Evolutionary conservation across 2,329 filamentous ascomycete genomes (phyloP), one percentile per base, ranked within the genome.

Genomic region (Colletotrichum magnum): DNA sequence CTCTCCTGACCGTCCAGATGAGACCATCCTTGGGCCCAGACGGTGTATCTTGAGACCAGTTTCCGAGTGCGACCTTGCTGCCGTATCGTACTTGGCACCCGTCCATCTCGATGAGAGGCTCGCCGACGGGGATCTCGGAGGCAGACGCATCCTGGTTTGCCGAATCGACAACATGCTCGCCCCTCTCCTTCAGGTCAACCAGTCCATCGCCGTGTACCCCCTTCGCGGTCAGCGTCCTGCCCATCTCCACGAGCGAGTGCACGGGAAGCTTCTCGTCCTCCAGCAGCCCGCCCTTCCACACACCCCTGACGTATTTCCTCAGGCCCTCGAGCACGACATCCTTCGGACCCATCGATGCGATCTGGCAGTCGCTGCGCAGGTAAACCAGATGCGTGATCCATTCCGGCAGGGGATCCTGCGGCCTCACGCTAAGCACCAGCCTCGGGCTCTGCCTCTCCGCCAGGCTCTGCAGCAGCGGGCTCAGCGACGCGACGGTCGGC

Each of bases 351-450:
- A 92, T 88, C 1, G 87, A 84, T 1, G 87, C 85, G 15, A 97
- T 81, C 71, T 90, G 86, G 64, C 92, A 89, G 72, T 92, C 86
- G 4, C 89, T 87, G 48, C 91, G 88, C 12, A 97, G 81, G 73
- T 93, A 91, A 0, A 95, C 83, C 21, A 97, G 72, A 80, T 98
- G 93, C 1, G 93, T 97, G 66, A 98, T 92, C 96, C 96, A 99
- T 1, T 92, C 89, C 0, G 96, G 96, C 45, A 98, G 84, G 0
- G 89, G 88, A 78, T 99, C 96, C 78, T 98, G 95, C 4, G 95
- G 94, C 43, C 94, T 87, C 13, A 95, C 86, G 51, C 91, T 92
- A 45, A 98, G 81, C 2, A 98, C 84, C 26, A 98, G 83, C 39
- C 94, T 87, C 0, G 94, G 95, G 6, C 84, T 86, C 15, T 88